Base-by-base conservation (phyloP, 1,284 basidiomycete species). In the Tylopilus orsonianus region DNA sequence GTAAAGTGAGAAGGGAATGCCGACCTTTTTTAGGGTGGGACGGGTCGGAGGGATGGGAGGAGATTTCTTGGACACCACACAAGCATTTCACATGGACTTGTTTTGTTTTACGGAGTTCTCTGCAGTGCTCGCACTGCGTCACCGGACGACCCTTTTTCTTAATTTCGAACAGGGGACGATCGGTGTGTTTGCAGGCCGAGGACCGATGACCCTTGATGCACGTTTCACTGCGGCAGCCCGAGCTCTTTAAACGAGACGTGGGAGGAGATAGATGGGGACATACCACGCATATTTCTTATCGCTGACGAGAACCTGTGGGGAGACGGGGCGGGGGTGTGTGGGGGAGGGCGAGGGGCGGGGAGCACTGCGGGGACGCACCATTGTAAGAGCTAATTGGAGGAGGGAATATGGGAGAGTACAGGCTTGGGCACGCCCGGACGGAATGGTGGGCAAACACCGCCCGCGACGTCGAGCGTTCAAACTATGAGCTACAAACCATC, bases 191-290 rank as follows among this genome's bases (percentile, higher is more conserved):
- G 67, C 87, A 90, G 39, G 79, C 76, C 8, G 86, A 87, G 12
- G 87, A 88, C 32, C 87, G 82, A 70, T 90, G 87, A 10, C 87
- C 87, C 67, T 90, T 90, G 69, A 90, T 90, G 70, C 87, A 90
- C 36, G 86, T 85, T 68, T 86, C 85, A 62, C 87, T 89, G 55
- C 23, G 40, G 49, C 1, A 35, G 38, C 3, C 29, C 22, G 1
- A 9, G 2, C 16, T 19, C 27, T 7, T 13, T 33, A 44, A 22
- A 51, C 55, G 41, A 56, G 54, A 49, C 37, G 37, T 29, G 27
- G 6, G 19, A 5, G 33, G 41, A 36, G 19, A 51, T 36, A 20
- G 36, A 23, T 12, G 40, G 37, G 22, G 35, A 48, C 80, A 38
- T 64, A 88, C 86, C 86, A 88, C 54, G 86, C 86, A 62, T 87